A percentile compares a stretch with the other conserved stretches of the same genome.
Evolutionary conservation across 2,329 filamentous ascomycete species (phyloP).

Genomic region (Periconia sp.): DNA sequence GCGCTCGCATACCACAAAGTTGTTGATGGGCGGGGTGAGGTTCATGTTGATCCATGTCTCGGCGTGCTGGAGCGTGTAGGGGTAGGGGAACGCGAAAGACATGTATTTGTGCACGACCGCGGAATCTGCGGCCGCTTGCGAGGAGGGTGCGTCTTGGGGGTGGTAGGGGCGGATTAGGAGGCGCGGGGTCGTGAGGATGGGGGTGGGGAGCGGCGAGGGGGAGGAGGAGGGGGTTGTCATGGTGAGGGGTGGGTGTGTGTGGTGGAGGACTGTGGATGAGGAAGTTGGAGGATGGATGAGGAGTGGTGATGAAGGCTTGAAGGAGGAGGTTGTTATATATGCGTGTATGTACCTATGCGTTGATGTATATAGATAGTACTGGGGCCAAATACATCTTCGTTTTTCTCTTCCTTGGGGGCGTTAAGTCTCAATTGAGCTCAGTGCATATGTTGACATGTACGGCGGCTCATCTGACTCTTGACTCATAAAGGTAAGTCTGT

Average conservation of each 20-base stretch:
- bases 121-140: slow-evolving; percentile 31
- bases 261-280: not conserved
- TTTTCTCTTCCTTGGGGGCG: too few species aligned
- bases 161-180: slow-evolving; percentile 36
- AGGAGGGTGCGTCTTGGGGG: slow-evolving; percentile 30
- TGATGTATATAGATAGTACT: too few species aligned
- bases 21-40: slow-evolving; percentile 12
- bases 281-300: not conserved
- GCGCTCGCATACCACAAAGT: slow-evolving; percentile 21
- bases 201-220: slow-evolving; percentile 19
- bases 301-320: not conserved
- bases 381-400: too few species aligned
- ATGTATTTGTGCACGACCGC: slow-evolving; percentile 38
- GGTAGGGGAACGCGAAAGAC: slow-evolving; percentile 41
- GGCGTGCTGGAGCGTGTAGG: slow-evolving; percentile 41
- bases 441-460: too few species aligned
- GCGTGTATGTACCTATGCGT: not conserved
- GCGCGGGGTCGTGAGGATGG: slow-evolving; percentile 30
- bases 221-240: slow-evolving; percentile 21
- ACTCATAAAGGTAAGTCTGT: too few species aligned
- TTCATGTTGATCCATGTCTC: slow-evolving; percentile 40
- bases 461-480: too few species aligned
- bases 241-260: not conserved
- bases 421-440: too few species aligned
- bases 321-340: not conserved